Conservation (phyloP, 73 alveolate species). For the Paraurostyla sp. region DNA sequence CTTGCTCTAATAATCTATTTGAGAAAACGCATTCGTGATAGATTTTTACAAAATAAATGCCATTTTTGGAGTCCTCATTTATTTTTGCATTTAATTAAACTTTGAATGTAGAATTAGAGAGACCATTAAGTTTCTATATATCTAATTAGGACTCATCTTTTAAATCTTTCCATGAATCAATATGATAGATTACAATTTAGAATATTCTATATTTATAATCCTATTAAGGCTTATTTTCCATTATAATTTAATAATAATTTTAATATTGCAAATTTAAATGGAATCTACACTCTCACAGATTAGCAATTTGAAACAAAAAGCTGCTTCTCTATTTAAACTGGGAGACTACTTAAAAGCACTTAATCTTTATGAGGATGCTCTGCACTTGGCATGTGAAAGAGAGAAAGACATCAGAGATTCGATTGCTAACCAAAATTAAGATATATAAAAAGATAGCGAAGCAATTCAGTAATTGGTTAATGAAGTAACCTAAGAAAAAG, state of each 20-base stretch:
- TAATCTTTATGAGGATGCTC: constrained; percentile 46
- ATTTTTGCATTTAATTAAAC: background rate
- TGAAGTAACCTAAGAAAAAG: background rate
- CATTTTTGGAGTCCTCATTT: background rate
- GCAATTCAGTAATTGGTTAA: background rate
- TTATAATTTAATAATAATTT: too few species aligned
- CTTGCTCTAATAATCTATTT: constrained; percentile 3
- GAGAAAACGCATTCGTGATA: constrained; percentile 21
- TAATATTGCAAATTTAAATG: constrained; percentile 17
- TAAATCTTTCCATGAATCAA: background rate
- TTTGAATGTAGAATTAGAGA: constrained; percentile 47
- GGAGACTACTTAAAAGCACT: constrained; percentile 49
- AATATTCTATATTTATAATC: too few species aligned
- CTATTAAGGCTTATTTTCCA: too few species aligned
- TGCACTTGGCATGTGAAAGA: background rate
- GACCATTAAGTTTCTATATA: constrained; percentile 21
- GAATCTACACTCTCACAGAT: background rate
- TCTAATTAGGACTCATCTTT: background rate
- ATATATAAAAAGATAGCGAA: background rate
- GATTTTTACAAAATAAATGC: background rate
- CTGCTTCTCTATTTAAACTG: background rate
- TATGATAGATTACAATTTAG: background rate
- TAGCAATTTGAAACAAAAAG: background rate
- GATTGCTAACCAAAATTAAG: background rate
- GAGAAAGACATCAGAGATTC: background rate